Percentiles rank a stretch among this genome's conserved stretches.
Conservation (phyloP, 805 yeast genomes). For the Kuraishia floccosa region DNA sequence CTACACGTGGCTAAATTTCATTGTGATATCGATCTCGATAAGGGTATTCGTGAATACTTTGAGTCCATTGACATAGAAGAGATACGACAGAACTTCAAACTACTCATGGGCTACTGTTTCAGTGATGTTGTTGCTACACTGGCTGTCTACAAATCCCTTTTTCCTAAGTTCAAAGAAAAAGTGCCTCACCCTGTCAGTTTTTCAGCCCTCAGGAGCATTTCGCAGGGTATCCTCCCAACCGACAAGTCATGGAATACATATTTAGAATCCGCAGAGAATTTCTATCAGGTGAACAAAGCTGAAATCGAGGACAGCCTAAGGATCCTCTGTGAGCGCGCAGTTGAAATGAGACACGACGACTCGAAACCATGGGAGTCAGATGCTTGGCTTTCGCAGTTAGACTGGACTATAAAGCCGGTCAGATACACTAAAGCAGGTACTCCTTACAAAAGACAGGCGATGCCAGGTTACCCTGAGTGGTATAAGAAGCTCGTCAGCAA, state of each 20-base stretch:
- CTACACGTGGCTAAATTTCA: constrained; percentile 73
- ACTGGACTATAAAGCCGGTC: constrained; percentile 66
- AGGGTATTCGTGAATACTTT: constrained; percentile 57
- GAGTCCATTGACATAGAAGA: constrained; percentile 38
- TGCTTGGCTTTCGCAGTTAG: constrained; percentile 85
- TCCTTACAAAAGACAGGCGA: constrained; percentile 60
- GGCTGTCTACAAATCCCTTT: constrained; percentile 51
- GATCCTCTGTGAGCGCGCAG: constrained; percentile 49
- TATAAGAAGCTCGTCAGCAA: constrained; percentile 47
- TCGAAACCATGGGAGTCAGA: constrained; percentile 39
- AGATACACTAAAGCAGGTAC: constrained; percentile 57
- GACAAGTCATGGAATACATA: constrained; percentile 64
- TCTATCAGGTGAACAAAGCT: constrained; percentile 47
- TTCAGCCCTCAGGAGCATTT: constrained; percentile 70
- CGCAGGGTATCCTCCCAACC: constrained; percentile 71
- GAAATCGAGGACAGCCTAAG: constrained; percentile 49
- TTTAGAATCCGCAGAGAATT: constrained; percentile 52
- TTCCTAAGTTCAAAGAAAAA: constrained; percentile 52
- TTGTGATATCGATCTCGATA: constrained; percentile 58
- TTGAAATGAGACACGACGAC: constrained; percentile 28
- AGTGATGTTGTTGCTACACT: constrained; percentile 72
- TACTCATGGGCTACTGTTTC: constrained; percentile 73
- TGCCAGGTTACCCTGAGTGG: constrained; percentile 95
- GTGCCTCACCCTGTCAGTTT: constrained; percentile 94
- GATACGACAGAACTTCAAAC: constrained; percentile 44